These are phyloP conservation scores for Globisporangium okanoganense DNA, from an alignment of 352 stramenopile species.

Conservation along the genomic window DNA sequence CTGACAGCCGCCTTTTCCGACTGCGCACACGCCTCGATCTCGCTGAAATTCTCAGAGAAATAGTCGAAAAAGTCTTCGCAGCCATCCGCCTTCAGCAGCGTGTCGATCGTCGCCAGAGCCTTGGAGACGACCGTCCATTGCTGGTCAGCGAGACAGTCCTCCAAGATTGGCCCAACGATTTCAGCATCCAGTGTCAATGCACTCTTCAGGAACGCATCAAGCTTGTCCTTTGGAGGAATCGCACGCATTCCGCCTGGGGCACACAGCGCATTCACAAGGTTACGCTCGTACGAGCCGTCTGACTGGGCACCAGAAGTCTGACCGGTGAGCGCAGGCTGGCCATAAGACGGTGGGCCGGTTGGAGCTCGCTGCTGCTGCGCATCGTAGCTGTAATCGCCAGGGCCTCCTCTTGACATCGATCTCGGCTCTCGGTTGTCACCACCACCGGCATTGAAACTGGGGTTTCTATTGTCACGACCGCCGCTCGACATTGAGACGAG, in stretches of 20 bases:
- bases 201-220: constrained; percentile 89
- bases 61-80: constrained; percentile 86
- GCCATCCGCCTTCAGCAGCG: constrained; percentile 67
- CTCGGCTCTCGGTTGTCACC: constrained; percentile 31
- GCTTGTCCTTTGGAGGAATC: constrained; percentile 92
- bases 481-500: constrained; percentile 25
- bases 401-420: constrained; percentile 32
- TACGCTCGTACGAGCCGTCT: constrained; percentile 91
- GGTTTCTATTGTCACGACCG: constrained; percentile 36
- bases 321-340: constrained; percentile 31
- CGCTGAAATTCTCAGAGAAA: constrained; percentile 72
- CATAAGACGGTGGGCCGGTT: constrained; percentile 19
- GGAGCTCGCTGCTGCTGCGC: constrained; percentile 18
- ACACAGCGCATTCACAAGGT: constrained; percentile 91
- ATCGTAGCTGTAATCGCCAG: constrained; percentile 57
- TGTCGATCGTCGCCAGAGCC: constrained; percentile 92
- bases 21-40: constrained; percentile 68
- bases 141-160: constrained; percentile 91
- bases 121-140: constrained; percentile 91
- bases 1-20: constrained; percentile 78
- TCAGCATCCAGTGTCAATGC: constrained; percentile 91
- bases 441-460: constrained; percentile 28
- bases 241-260: constrained; percentile 93
- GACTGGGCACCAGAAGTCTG: constrained; percentile 76
- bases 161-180: constrained; percentile 91